Evolutionary conservation across 2,329 filamentous ascomycete genomes (phyloP).

Genomic region (Xylaria sp.): DNA sequence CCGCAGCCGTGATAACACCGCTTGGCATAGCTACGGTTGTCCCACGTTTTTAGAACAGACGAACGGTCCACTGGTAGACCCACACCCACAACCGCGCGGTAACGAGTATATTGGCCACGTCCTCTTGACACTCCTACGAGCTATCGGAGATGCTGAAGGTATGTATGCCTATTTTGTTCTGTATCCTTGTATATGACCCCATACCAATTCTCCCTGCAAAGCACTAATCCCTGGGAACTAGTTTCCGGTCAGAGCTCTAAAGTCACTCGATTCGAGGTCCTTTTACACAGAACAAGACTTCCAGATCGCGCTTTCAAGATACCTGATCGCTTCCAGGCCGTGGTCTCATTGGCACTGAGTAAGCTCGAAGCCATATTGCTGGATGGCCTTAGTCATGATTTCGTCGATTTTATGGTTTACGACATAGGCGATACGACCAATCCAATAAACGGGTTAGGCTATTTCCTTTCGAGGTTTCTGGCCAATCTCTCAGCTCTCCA

Average conservation of each 20-base stretch:
- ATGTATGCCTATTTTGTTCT: not conserved
- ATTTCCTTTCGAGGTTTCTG: conserved; percentile 52
- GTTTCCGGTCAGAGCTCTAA: conserved; percentile 20
- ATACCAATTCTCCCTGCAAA: conserved; percentile 35
- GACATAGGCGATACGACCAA: not conserved
- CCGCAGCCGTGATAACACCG: conserved; percentile 59
- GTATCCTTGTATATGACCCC: conserved; percentile 9
- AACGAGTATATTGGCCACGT: conserved; percentile 42
- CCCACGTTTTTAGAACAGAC: conserved; percentile 18
- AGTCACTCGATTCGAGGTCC: conserved; percentile 59
- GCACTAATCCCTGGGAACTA: conserved; percentile 17
- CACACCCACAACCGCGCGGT: not conserved
- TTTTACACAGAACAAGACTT: conserved; percentile 52
- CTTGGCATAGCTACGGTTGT: conserved; percentile 67
- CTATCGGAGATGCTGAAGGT: conserved; percentile 52
- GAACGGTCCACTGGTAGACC: not conserved
- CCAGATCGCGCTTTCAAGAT: conserved; percentile 59
- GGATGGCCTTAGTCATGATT: conserved; percentile 38
- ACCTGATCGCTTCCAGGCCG: conserved; percentile 51
- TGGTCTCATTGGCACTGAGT: conserved; percentile 54
- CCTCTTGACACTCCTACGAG: conserved; percentile 55
- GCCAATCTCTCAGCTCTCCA: conserved; percentile 54
- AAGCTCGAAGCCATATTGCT: conserved; percentile 60
- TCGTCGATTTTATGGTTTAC: not conserved
- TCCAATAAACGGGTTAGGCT: not conserved